phyloP scores from a whole-genome alignment of 108 stramenopile genomes.

The Parietichytrium sp. region DNA sequence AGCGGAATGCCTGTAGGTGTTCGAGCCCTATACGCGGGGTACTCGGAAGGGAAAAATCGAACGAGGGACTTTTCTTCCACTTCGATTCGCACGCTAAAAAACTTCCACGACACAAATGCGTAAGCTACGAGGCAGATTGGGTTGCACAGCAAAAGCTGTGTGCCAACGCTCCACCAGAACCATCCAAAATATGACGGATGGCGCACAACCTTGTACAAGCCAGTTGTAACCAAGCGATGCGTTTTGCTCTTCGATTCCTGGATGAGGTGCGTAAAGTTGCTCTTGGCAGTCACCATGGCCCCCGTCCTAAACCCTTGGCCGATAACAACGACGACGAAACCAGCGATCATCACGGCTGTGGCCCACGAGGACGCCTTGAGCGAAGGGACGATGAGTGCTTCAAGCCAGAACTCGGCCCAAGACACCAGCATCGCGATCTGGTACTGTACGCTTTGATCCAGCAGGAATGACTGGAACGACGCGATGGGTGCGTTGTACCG shows the following conservation, averaged over 20 bases:
- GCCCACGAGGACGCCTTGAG: not conserved
- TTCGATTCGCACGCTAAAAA: conserved; percentile 80
- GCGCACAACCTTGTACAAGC: conserved; percentile 80
- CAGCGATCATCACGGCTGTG: conserved; percentile 42
- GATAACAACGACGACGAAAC: conserved; percentile 65
- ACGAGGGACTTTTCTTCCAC: conserved; percentile 80
- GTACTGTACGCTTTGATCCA: conserved; percentile 86
- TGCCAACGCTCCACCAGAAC: conserved; percentile 89
- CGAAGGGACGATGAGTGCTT: conserved; percentile 63
- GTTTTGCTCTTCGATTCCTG: conserved; percentile 74
- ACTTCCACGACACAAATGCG: conserved; percentile 72
- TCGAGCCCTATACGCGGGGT: conserved; percentile 67
- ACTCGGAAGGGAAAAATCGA: conserved; percentile 73
- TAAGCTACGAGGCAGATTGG: conserved; percentile 65
- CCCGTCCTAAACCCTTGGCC: conserved; percentile 76
- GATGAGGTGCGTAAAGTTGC: conserved; percentile 90
- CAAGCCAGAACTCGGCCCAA: conserved; percentile 76
- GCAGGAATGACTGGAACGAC: conserved; percentile 75
- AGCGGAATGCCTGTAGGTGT: conserved; percentile 86
- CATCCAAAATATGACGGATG: conserved; percentile 94
- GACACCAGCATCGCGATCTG: conserved; percentile 79
- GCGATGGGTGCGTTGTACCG: conserved; percentile 70
- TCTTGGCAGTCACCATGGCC: conserved; percentile 86
- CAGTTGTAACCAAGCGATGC: conserved; percentile 81
- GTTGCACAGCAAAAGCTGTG: conserved; percentile 82